Percentiles rank a stretch among this genome's conserved stretches.
phyloP scores from a whole-genome alignment of 208 protist species.

The Wallacemonas rigidus region DNA sequence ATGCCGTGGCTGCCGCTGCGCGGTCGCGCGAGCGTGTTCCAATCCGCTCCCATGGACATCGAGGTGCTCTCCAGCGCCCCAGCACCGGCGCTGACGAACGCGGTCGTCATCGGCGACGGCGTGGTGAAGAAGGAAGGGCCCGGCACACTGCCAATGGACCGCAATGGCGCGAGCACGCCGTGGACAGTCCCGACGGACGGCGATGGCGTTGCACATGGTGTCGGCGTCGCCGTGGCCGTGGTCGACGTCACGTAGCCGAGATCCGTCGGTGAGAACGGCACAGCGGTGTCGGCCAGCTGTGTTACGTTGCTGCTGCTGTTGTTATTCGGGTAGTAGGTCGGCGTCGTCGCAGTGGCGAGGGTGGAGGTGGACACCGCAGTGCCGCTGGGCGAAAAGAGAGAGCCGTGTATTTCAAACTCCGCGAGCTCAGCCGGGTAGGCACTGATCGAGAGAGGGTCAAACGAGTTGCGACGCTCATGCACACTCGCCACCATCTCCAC shows the following conservation, averaged over 20 bases:
- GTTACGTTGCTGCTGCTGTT: no score
- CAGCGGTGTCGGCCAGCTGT: background rate
- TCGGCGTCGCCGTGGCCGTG: background rate
- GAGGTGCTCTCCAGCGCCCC: background rate
- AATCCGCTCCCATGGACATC: background rate
- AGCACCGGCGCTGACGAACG: background rate
- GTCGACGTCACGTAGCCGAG: background rate
- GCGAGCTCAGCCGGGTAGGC: background rate
- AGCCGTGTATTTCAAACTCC: background rate
- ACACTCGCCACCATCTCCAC: slow-evolving; percentile 1
- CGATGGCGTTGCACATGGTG: background rate
- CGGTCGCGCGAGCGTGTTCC: background rate
- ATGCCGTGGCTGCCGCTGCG: slow-evolving; percentile 7
- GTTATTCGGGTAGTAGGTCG: no score
- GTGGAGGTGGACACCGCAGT: slow-evolving; percentile 8
- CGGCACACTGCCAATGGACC: background rate
- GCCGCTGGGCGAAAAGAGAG: slow-evolving; percentile 1
- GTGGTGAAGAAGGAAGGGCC: background rate
- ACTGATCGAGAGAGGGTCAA: background rate
- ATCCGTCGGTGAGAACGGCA: background rate
- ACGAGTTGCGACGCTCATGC: background rate
- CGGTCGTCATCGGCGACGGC: background rate
- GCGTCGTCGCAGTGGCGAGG: background rate
- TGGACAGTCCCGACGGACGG: background rate
- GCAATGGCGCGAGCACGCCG: background rate